These are phyloP conservation scores for Cymodocea nodosa DNA, from an alignment of 116 monocot genomes.

Conservation along the genomic window DNA sequence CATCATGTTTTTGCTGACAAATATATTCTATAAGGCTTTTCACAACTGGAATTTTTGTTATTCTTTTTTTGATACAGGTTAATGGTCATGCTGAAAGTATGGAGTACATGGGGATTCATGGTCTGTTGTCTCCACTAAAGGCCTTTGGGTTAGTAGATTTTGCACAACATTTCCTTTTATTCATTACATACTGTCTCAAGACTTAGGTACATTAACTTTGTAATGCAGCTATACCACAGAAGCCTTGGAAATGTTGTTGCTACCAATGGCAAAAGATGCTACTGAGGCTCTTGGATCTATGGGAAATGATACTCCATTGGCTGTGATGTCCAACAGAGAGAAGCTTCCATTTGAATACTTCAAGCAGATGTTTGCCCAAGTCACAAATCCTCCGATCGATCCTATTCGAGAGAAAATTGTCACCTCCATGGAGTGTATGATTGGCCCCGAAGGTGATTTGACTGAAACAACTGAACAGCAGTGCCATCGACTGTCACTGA, in stretches of 20 bases:
- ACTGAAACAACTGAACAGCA: slow-evolving; percentile 96
- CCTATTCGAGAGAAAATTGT: slow-evolving; percentile 98
- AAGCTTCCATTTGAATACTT: slow-evolving; percentile 93
- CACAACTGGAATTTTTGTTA: background rate
- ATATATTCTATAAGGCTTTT: no score
- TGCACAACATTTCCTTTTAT: background rate
- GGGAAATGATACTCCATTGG: slow-evolving; percentile 98
- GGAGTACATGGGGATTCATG: slow-evolving; percentile 74
- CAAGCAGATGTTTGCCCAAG: slow-evolving; percentile 99
- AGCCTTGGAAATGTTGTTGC: slow-evolving; percentile 89
- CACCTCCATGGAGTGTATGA: slow-evolving; percentile 99
- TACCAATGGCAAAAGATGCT: slow-evolving; percentile 97
- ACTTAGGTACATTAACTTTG: background rate
- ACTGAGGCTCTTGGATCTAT: slow-evolving; percentile 95
- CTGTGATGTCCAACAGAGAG: slow-evolving; percentile 95
- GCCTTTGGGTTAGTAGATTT: slow-evolving; percentile 73
- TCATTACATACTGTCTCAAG: background rate
- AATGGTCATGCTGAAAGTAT: slow-evolving; percentile 31
- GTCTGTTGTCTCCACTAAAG: slow-evolving; percentile 77
- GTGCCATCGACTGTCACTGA: slow-evolving; percentile 66
- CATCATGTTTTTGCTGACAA: background rate
- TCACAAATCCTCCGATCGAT: slow-evolving; percentile 98
- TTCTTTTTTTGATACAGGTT: slow-evolving; percentile 20
- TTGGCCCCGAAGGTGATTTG: slow-evolving; percentile 98
- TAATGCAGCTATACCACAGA: slow-evolving; percentile 83